phyloP scores from a whole-genome alignment of 1,284 basidiomycete genomes.

The Tilletia horrida region DNA sequence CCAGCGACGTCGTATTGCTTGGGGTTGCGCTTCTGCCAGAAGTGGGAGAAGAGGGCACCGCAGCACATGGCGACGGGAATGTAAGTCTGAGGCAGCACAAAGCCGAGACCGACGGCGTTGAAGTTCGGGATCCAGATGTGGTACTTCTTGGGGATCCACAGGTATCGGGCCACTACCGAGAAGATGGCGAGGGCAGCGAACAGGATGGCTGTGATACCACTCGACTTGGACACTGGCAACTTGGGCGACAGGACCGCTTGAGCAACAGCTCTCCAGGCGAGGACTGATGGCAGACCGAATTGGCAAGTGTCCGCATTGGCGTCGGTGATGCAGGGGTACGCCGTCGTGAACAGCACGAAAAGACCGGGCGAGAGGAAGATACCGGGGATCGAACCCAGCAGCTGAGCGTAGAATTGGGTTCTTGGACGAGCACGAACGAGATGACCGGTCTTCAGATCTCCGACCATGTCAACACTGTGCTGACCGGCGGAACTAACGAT shows the following conservation, averaged over 20 bases:
- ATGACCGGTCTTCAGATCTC: slow-evolving; percentile 71
- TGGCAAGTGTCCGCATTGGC: slow-evolving; percentile 58
- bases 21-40: slow-evolving; percentile 62
- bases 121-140: slow-evolving; percentile 65
- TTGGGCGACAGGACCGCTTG: slow-evolving; percentile 58
- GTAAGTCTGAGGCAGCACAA: slow-evolving; percentile 58
- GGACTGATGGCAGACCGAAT: slow-evolving; percentile 64
- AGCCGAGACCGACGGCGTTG: slow-evolving; percentile 65
- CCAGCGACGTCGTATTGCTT: slow-evolving; percentile 60
- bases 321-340: slow-evolving; percentile 65
- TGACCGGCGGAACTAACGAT: slow-evolving; percentile 65
- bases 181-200: slow-evolving; percentile 60
- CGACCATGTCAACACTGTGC: slow-evolving; percentile 68
- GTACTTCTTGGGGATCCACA: slow-evolving; percentile 62
- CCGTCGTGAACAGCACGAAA: slow-evolving; percentile 57
- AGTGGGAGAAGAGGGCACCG: slow-evolving; percentile 43
- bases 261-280: slow-evolving; percentile 67
- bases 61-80: slow-evolving; percentile 50
- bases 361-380: slow-evolving; percentile 38
- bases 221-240: slow-evolving; percentile 34
- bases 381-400: slow-evolving; percentile 51
- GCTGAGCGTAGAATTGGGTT: slow-evolving; percentile 65
- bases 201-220: slow-evolving; percentile 66
- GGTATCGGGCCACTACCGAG: slow-evolving; percentile 62
- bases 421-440: slow-evolving; percentile 67